A percentile compares a stretch with the other conserved stretches of the same genome.
phyloP scores from a whole-genome alignment of 2,329 filamentous ascomycete genomes.

The Alternaria tenuissima region DNA sequence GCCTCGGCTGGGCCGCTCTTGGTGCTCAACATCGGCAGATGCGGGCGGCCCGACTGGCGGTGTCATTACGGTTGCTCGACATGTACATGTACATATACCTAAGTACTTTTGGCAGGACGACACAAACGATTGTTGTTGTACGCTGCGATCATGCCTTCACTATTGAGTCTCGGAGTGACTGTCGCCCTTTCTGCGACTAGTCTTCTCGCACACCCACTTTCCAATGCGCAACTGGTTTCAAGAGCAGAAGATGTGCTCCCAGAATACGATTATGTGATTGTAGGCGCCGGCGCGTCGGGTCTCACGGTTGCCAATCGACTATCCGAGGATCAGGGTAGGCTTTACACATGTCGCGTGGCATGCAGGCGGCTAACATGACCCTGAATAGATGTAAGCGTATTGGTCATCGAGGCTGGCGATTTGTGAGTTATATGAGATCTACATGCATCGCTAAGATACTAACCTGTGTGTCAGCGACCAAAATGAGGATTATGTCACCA shows the following conservation, averaged over 20 bases:
- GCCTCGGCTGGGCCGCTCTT: constrained; percentile 1
- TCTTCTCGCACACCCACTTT: constrained; percentile 28
- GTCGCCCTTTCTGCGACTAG: constrained; percentile 22
- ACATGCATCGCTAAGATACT: constrained; percentile 1
- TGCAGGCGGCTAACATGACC: neutral
- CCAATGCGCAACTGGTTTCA: constrained; percentile 21
- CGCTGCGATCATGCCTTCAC: constrained; percentile 18
- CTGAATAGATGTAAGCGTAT: constrained; percentile 24
- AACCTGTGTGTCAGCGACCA: constrained; percentile 23
- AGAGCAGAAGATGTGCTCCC: constrained; percentile 22
- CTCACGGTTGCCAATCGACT: constrained; percentile 42
- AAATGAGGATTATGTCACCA: constrained; percentile 32
- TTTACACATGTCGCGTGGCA: too few relatives aligned
- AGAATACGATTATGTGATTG: constrained; percentile 39
- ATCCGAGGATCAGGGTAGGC: constrained; percentile 30
- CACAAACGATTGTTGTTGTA: neutral
- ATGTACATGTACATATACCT: constrained; percentile 2
- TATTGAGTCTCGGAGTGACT: constrained; percentile 14
- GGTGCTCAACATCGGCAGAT: constrained; percentile 9
- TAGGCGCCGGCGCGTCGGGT: constrained; percentile 37
- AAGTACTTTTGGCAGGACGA: neutral
- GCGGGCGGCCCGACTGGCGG: neutral
- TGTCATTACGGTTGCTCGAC: constrained; percentile 4
- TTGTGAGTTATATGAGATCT: constrained; percentile 19
- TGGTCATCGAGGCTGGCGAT: constrained; percentile 35